Conservation (phyloP, 768 basidiomycete species). For the Termitomyces sp. region DNA sequence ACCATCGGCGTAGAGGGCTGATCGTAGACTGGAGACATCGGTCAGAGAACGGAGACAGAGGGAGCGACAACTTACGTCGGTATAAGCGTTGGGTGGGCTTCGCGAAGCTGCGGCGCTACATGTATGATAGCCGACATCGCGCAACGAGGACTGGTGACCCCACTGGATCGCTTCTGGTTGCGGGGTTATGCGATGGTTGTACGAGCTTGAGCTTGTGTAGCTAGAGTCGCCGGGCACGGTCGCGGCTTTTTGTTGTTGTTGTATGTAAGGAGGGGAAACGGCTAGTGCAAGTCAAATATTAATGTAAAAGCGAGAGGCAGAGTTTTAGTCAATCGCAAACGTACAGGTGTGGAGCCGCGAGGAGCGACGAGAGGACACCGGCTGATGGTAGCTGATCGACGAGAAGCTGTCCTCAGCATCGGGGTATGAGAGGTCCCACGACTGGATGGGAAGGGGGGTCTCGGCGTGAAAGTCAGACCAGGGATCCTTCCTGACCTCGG, state of each 20-base stretch:
- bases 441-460: conserved; percentile 7
- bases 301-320: conserved; percentile 2
- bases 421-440: conserved; percentile 21
- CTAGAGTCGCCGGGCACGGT: conserved; percentile 2
- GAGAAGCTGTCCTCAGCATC: conserved; percentile 13
- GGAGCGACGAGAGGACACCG: conserved; percentile 4
- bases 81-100: background rate
- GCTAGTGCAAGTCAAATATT: conserved; percentile 2
- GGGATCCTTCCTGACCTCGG: background rate
- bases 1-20: conserved; percentile 13
- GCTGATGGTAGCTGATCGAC: background rate
- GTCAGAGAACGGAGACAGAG: background rate
- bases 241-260: conserved; percentile 16
- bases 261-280: conserved; percentile 14
- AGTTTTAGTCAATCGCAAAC: conserved; percentile 1
- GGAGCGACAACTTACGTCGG: conserved; percentile 7
- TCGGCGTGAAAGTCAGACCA: conserved; percentile 17
- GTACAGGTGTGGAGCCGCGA: conserved; percentile 16
- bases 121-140: conserved; percentile 9
- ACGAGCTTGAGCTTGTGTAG: conserved; percentile 14
- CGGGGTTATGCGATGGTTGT: conserved; percentile 1
- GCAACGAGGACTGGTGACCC: conserved; percentile 3
- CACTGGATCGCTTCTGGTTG: conserved; percentile 3
- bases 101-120: background rate
- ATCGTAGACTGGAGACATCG: background rate